Conservation (phyloP, 345 rosid genomes). For the Kandelia obovata region DNA sequence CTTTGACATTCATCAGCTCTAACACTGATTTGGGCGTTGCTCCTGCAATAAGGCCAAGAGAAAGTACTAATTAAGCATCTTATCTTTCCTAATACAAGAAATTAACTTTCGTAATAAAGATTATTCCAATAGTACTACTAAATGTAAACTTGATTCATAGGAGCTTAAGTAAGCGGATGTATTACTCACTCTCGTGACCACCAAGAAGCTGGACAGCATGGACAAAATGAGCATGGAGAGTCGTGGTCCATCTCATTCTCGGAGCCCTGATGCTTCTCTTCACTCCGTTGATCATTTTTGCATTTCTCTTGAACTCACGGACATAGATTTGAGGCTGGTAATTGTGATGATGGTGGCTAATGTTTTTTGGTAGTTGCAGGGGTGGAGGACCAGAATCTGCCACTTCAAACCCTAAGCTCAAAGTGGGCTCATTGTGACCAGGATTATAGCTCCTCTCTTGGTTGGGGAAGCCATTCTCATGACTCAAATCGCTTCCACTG, state of each 20-base stretch:
- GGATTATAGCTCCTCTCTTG: slow-evolving; percentile 23
- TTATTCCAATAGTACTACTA: too few relatives aligned
- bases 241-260: slow-evolving; percentile 97
- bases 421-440: slow-evolving; percentile 37
- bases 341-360: slow-evolving; percentile 36
- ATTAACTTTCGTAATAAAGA: too few relatives aligned
- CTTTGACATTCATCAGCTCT: slow-evolving; percentile 98
- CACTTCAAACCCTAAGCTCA: slow-evolving; percentile 65
- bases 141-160: neutral
- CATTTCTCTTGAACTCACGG: slow-evolving; percentile 72
- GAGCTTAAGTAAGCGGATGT: neutral
- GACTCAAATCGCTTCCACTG: slow-evolving; percentile 71
- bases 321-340: slow-evolving; percentile 66
- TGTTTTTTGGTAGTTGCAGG: slow-evolving; percentile 24
- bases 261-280: slow-evolving; percentile 84
- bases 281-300: slow-evolving; percentile 39
- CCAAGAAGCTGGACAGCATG: slow-evolving; percentile 98
- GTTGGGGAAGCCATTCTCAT: slow-evolving; percentile 47
- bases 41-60: slow-evolving; percentile 39
- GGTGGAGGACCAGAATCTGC: slow-evolving; percentile 29
- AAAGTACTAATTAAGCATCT: neutral
- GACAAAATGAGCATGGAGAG: slow-evolving; percentile 90
- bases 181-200: slow-evolving; percentile 94
- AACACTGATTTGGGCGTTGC: slow-evolving; percentile 97
- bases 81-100: neutral